phyloP scores from a whole-genome alignment of 2,329 filamentous ascomycete genomes.

The Elsinoe perseae region DNA sequence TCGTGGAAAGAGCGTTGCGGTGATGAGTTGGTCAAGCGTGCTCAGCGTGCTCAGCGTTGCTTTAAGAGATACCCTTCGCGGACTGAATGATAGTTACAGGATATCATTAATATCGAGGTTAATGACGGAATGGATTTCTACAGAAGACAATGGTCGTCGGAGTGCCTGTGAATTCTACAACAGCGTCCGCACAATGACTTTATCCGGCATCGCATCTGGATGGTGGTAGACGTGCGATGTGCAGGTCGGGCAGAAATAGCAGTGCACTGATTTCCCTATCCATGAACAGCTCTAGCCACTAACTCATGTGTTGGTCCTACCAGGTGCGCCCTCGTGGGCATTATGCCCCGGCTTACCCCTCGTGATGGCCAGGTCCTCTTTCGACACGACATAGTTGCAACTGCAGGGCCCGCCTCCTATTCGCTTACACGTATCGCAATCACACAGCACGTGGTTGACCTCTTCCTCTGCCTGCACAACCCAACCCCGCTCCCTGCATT shows the following conservation, averaged over 20 bases:
- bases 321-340: constrained; percentile 29
- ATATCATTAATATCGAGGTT: constrained; percentile 10
- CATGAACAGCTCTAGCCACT: too few relatives aligned
- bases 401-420: constrained; percentile 31
- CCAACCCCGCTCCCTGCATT: constrained; percentile 29
- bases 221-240: constrained; percentile 37
- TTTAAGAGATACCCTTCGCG: constrained; percentile 12
- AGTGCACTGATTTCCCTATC: constrained; percentile 32
- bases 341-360: constrained; percentile 27
- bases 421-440: constrained; percentile 32
- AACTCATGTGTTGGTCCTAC: constrained; percentile 18
- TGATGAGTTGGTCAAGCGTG: not conserved
- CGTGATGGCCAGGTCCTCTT: constrained; percentile 25
- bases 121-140: not conserved
- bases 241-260: constrained; percentile 33
- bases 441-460: constrained; percentile 30
- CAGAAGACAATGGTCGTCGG: too few relatives aligned
- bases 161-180: constrained; percentile 30
- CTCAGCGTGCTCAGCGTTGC: not conserved
- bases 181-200: constrained; percentile 34
- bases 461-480: constrained; percentile 18
- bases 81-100: not conserved
- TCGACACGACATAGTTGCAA: constrained; percentile 32
- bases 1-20: constrained; percentile 2
- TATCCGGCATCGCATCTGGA: constrained; percentile 34